Conservation (phyloP, 805 yeast genomes). For the Tetrapisispora nanseiensis region DNA sequence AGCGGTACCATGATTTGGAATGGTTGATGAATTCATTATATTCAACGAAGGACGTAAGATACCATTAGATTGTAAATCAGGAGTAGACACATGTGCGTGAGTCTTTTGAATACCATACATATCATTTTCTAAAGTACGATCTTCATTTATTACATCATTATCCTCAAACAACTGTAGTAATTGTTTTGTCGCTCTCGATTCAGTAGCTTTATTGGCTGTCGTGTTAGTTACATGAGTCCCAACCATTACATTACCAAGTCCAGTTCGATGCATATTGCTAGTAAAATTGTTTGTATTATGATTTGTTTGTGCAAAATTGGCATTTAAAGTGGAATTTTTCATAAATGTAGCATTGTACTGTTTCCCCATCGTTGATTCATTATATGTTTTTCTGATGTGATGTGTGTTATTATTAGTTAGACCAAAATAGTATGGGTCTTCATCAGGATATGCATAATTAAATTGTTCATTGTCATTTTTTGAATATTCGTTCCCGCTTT, state of each 20-base stretch:
- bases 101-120: conserved; percentile 4
- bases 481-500: conserved; percentile 18
- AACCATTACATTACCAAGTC: conserved; percentile 20
- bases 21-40: conserved; percentile 1
- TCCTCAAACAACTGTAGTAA: conserved; percentile 61
- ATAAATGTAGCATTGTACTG: conserved; percentile 14
- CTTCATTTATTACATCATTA: conserved; percentile 24
- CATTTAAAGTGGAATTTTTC: conserved; percentile 24
- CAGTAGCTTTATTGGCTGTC: conserved; percentile 1
- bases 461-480: conserved; percentile 17
- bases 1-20: conserved; percentile 24
- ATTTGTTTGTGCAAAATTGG: conserved; percentile 14
- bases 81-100: background rate
- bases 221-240: conserved; percentile 16
- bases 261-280: conserved; percentile 10
- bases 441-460: conserved; percentile 28
- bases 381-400: conserved; percentile 13
- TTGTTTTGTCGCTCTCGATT: conserved; percentile 52
- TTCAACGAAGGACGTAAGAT: conserved; percentile 1
- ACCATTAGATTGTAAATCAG: background rate
- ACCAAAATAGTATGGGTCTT: conserved; percentile 20
- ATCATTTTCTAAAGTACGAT: conserved; percentile 12
- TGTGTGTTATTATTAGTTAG: conserved; percentile 16
- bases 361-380: conserved; percentile 27
- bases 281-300: conserved; percentile 13